Base-by-base conservation (phyloP, 2,329 filamentous ascomycete genomes). In the Thermochaetoides dissita region DNA sequence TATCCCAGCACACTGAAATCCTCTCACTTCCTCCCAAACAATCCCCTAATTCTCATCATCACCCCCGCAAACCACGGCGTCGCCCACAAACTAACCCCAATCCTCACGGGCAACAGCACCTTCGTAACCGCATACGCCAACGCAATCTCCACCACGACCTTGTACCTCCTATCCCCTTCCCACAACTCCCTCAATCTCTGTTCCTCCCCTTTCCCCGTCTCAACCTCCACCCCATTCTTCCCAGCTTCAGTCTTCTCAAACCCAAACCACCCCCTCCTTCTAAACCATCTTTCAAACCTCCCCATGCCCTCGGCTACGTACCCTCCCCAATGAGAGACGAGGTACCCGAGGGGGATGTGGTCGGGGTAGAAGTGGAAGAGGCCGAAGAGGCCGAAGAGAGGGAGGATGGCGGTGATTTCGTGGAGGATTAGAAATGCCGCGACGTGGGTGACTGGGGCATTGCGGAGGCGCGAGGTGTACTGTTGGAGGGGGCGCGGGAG, bases 111-210 rank as follows among this genome's bases (percentile, higher is more conserved):
- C 49, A 98, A 59, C 45, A 96, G 57, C 10, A 77, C 78, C 64
- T 98, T 98, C 1, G 86, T 93, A 48, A 95, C 73, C 1, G 86
- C 83, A 66, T 91, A 98, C 6, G 91, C 88, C 12, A 91, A 81
- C 24, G 85, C 91, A 49, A 96, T 75, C 60, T 81, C 76, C 0
- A 78, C 63, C 6, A 76, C 63, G n/a, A 79, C 63, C 48, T 66
- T 69, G 54, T 77, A 76, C 47, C 64, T 65, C n/a, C 53, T 51
- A 42, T 71, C 65, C 37, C 51, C 56, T 42, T 58, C 55, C 63
- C 62, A 66, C 44, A 57, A 51, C 43, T 59, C 49, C 40, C 63
- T 42, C 36, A 59, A 56, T 38, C 40, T 44, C 40, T 47, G 46
- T 39, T 49, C 32, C 28, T 33, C 57, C 48, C 36, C 56, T 58